These are phyloP conservation scores for Nephromyces sp. DNA, from an alignment of 169 alveolate genomes.

Conservation along the genomic window DNA sequence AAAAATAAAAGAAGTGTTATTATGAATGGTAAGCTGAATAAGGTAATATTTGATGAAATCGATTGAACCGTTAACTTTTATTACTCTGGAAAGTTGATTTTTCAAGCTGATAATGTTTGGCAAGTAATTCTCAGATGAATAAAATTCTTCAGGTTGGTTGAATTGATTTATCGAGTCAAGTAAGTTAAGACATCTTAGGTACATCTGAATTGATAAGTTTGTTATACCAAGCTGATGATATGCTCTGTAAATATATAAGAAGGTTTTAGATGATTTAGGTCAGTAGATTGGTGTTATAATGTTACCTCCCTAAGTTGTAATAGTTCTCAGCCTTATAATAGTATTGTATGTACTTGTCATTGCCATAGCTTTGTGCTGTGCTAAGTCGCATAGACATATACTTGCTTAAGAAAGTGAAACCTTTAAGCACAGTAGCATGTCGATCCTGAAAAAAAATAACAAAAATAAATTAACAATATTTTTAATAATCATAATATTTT, in stretches of 20 bases:
- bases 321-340: slow-evolving; percentile 2
- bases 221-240: background rate
- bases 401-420: slow-evolving; percentile 6
- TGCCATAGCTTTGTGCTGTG: background rate
- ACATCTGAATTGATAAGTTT: background rate
- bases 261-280: background rate
- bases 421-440: slow-evolving; percentile 9
- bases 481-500: background rate
- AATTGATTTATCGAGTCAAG: background rate
- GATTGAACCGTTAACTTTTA: too few species aligned
- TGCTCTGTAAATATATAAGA: background rate
- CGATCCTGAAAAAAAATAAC: background rate
- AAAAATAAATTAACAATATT: background rate
- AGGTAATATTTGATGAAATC: too few species aligned
- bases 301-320: slow-evolving; percentile 16
- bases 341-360: background rate
- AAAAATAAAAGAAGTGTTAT: too few species aligned
- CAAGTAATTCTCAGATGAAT: too few species aligned
- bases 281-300: background rate
- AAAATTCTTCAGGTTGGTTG: background rate
- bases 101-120: too few species aligned
- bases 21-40: too few species aligned
- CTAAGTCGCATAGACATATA: slow-evolving; percentile 4
- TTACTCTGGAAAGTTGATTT: too few species aligned
- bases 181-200: background rate